Evolutionary conservation across 2,329 filamentous ascomycete genomes (phyloP).

Genomic region (Tolypocladium endophyticum): DNA sequence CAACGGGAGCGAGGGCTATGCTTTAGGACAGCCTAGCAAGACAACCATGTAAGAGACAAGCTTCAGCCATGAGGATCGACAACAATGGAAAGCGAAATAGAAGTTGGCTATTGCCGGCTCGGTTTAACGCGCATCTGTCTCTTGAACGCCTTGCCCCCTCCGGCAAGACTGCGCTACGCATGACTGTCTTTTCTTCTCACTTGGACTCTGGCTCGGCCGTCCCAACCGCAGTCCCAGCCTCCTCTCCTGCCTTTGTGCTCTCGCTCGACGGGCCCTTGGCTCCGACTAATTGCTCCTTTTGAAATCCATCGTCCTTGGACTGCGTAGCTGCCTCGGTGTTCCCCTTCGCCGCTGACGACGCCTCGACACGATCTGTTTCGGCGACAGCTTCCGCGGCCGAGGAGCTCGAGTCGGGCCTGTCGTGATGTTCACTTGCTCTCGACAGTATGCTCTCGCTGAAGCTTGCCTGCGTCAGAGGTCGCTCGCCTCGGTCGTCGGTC

Average conservation of each 20-base stretch:
- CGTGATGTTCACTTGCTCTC: conserved; percentile 18
- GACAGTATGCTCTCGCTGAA: conserved; percentile 36
- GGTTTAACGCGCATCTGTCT: neutral
- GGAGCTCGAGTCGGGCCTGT: conserved; percentile 6
- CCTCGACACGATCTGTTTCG: neutral
- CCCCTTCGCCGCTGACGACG: neutral
- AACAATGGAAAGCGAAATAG: neutral
- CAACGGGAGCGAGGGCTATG: no score
- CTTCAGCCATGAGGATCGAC: neutral
- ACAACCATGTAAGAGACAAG: neutral
- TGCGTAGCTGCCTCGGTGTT: neutral
- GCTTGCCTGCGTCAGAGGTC: conserved; percentile 28
- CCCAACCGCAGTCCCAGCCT: neutral
- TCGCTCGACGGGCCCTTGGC: neutral
- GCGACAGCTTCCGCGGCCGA: neutral
- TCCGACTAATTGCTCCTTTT: neutral
- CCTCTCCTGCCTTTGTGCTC: neutral
- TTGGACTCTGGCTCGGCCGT: neutral
- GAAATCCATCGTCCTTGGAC: neutral
- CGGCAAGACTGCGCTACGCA: neutral
- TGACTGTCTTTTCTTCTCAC: neutral
- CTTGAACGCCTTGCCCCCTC: neutral
- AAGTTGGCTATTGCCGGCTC: neutral
- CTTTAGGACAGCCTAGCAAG: neutral
- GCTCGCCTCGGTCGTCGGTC: conserved; percentile 14